Evolutionary conservation across 192 early-diverging fungal genomes (phyloP).

Genomic region (Phlyctochytrium planicorne): DNA sequence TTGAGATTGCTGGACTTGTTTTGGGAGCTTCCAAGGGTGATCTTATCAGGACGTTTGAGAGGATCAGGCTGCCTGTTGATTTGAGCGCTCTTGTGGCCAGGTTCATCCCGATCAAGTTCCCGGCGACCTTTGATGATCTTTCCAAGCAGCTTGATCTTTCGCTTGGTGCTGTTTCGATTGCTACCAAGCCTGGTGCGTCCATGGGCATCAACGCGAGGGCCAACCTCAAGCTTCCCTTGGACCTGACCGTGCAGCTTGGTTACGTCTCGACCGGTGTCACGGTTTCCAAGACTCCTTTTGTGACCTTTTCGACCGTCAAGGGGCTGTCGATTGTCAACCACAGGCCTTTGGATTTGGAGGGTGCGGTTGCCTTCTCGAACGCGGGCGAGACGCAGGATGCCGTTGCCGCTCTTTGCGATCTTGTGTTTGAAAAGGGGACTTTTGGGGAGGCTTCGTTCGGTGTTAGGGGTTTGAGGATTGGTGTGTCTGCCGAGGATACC

Average conservation of each 20-base stretch:
- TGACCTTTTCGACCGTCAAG: background rate
- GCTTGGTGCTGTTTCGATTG: background rate
- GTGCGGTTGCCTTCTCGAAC: background rate
- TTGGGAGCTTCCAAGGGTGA: background rate
- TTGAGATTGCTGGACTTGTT: background rate
- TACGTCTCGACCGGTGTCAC: background rate
- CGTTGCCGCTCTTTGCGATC: background rate
- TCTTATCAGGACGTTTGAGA: background rate
- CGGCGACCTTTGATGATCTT: background rate
- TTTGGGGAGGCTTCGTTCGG: background rate
- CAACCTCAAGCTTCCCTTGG: background rate
- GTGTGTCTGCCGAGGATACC: background rate
- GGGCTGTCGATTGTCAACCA: background rate
- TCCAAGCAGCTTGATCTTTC: background rate
- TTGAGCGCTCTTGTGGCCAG: background rate
- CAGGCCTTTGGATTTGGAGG: background rate
- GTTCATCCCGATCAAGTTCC: conserved; percentile 6
- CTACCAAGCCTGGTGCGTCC: background rate
- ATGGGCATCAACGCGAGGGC: background rate
- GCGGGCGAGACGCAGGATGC: background rate
- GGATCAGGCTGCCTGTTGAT: background rate
- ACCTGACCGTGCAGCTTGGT: background rate
- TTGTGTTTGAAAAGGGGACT: background rate
- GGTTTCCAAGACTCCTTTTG: background rate
- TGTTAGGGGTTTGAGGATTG: background rate